Evolutionary conservation across 805 yeast species (phyloP).

Genomic region (Wickerhamomyces hampshirensis): DNA sequence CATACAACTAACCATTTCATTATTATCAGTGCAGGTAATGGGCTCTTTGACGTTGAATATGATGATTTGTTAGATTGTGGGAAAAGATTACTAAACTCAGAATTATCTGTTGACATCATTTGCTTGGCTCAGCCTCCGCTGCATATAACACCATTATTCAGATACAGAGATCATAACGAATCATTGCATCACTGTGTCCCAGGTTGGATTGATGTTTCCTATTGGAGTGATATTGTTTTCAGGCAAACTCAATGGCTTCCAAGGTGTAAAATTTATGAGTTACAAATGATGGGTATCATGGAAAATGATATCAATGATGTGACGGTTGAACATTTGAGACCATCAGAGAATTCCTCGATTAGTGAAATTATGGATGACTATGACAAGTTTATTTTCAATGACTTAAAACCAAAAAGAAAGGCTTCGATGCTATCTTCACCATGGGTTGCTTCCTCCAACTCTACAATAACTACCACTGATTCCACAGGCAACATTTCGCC

Average conservation of each 20-base stretch:
- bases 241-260: slow-evolving; percentile 77
- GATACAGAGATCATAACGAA: slow-evolving; percentile 54
- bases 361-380: slow-evolving; percentile 62
- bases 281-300: slow-evolving; percentile 98
- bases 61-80: slow-evolving; percentile 71
- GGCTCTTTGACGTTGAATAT: slow-evolving; percentile 87
- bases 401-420: slow-evolving; percentile 9
- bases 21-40: slow-evolving; percentile 87
- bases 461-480: slow-evolving; percentile 21
- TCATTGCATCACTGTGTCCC: slow-evolving; percentile 75
- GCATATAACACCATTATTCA: slow-evolving; percentile 84
- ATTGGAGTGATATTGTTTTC: slow-evolving; percentile 57
- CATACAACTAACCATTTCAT: slow-evolving; percentile 91
- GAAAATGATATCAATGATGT: slow-evolving; percentile 79
- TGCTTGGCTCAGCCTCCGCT: slow-evolving; percentile 89
- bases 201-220: slow-evolving; percentile 92
- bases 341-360: slow-evolving; percentile 33
- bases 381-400: slow-evolving; percentile 52
- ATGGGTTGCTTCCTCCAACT: slow-evolving; percentile 21
- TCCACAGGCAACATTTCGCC: slow-evolving; percentile 15
- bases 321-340: slow-evolving; percentile 54
- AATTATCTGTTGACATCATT: slow-evolving; percentile 82
- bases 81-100: slow-evolving; percentile 67
- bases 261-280: slow-evolving; percentile 85
- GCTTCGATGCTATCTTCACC: slow-evolving; percentile 10